Evolutionary conservation across 805 yeast species (phyloP).

Genomic region (Candida dajiaensis): DNA sequence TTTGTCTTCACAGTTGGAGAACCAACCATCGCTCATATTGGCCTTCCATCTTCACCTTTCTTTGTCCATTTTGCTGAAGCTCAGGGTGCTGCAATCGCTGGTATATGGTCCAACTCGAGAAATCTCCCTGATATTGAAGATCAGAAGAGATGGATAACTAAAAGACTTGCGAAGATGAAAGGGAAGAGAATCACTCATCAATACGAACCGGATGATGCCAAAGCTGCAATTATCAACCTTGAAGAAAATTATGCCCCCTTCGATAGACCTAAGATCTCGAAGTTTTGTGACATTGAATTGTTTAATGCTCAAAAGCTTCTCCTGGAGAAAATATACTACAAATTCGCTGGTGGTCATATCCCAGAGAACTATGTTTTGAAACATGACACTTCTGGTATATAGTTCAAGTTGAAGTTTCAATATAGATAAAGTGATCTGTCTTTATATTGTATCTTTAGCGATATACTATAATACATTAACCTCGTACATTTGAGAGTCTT

Average conservation of each 20-base stretch:
- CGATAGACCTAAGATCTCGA: background rate
- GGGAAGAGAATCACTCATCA: conserved; percentile 1
- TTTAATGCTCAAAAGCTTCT: background rate
- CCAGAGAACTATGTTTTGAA: conserved; percentile 1
- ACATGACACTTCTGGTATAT: conserved; percentile 1
- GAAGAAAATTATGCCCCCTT: background rate
- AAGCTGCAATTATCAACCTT: background rate
- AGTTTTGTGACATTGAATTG: background rate
- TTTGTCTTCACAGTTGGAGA: conserved; percentile 32
- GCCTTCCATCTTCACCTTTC: conserved; percentile 11
- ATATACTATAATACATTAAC: too few relatives aligned
- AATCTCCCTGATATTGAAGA: conserved; percentile 1
- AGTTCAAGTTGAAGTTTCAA: background rate
- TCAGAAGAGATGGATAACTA: conserved; percentile 2
- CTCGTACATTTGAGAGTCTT: too few relatives aligned
- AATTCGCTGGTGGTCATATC: background rate
- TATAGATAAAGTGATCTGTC: background rate
- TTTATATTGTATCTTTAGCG: too few relatives aligned
- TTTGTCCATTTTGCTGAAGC: conserved; percentile 2
- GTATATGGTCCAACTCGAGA: conserved; percentile 5
- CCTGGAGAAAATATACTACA: background rate
- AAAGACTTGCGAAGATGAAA: background rate
- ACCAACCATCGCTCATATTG: conserved; percentile 33
- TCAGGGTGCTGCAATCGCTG: conserved; percentile 4
- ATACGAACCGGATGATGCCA: background rate